Evolutionary conservation across 805 yeast species (phyloP), one percentile per base, ranked within the genome.

Genomic region (Vanderwaltozyma yarrowii): DNA sequence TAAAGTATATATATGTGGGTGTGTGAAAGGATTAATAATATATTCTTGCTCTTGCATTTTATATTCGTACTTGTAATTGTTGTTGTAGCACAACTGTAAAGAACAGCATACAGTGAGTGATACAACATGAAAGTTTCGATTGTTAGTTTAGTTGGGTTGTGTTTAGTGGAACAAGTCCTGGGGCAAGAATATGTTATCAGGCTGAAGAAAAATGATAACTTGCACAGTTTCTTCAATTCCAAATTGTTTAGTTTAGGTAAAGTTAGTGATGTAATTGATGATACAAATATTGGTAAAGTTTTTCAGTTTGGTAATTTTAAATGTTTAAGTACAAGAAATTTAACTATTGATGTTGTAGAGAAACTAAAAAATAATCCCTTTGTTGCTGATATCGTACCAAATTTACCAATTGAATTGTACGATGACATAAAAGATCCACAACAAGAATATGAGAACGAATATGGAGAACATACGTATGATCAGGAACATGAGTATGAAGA

Each of bases 291-390:
- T 20, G 63, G 67, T 11, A 67, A 70, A 39, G 64, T 72, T 11
- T 76, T 76, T 46, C 68, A 81, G 0, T 75, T 85, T 50, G 94
- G 94, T 1, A 69, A 67, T 17, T 80, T 83, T 52, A 74, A 72
- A 45, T 94, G 82, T 0, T 73, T 86, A 43, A 69, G 79, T 0
- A 62, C 19, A 11, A 23, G 27, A 10, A 27, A 21, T 8, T 21
- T 37, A 12, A 27, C 35, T 5, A 5, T 32, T 18, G 39, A 37
- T 17, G 9, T 70, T 1, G 48, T 74, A 27, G 67, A 65, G 8
- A 63, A 70, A 47, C 66, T 80, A 42, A 65, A 65, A 30, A 58
- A 55, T 16, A 78, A 77, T 51, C 86, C 85, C 2, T 57, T 76
- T 52, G 78, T 86, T 26, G 75, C 76, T 3, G 81, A 76, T 28